Conservation (phyloP, 2,329 filamentous ascomycete genomes). For the Triangularia setosa region DNA sequence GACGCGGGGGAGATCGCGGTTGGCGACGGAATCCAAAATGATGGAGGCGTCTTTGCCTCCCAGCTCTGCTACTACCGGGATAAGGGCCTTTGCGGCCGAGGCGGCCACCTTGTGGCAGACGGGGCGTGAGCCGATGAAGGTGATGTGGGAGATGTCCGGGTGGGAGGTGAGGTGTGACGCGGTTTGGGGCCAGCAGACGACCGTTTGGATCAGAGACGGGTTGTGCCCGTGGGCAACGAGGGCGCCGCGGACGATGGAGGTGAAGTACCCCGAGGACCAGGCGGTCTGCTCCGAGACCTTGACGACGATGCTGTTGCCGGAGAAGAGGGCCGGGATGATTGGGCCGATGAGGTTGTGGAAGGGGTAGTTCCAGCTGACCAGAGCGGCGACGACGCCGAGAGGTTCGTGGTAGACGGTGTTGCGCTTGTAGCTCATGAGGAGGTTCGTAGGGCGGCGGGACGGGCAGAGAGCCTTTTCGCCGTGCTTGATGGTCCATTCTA, state of each 20-base stretch:
- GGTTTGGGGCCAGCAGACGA: constrained; percentile 83
- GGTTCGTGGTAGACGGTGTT: constrained; percentile 91
- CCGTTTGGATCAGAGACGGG: constrained; percentile 73
- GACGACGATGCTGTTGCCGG: constrained; percentile 86
- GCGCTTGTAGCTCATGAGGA: constrained; percentile 92
- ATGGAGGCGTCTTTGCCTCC: constrained; percentile 94
- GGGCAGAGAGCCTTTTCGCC: constrained; percentile 76
- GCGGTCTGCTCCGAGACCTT: constrained; percentile 95
- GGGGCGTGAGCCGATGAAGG: constrained; percentile 87
- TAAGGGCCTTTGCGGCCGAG: constrained; percentile 81
- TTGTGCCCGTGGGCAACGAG: constrained; percentile 79
- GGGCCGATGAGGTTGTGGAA: constrained; percentile 95
- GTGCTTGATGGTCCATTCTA: constrained; percentile 89
- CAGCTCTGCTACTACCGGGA: constrained; percentile 82
- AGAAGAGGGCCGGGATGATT: constrained; percentile 83
- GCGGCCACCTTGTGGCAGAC: constrained; percentile 86
- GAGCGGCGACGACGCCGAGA: constrained; percentile 84
- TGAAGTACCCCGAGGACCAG: constrained; percentile 85
- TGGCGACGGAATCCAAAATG: constrained; percentile 70
- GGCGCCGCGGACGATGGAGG: constrained; percentile 71
- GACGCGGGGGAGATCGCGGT: constrained; percentile 63
- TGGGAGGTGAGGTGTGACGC: constrained; percentile 83
- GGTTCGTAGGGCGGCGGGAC: constrained; percentile 74
- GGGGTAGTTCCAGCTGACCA: constrained; percentile 95
- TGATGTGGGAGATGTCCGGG: constrained; percentile 78